phyloP scores from a whole-genome alignment of 108 stramenopile species.

The Ochromonas danica region DNA sequence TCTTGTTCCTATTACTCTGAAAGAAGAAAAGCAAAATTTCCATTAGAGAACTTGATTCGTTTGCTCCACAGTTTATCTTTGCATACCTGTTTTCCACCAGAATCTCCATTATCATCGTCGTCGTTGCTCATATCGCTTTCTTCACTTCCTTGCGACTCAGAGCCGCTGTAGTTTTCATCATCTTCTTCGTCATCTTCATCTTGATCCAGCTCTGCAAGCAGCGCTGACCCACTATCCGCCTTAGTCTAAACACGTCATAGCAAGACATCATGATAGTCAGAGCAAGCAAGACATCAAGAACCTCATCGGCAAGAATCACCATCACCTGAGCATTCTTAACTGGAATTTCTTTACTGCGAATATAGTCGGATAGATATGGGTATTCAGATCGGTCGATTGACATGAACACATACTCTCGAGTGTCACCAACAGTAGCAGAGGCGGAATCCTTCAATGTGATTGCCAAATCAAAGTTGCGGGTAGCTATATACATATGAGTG shows the following conservation, averaged over 20 bases:
- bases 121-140: background rate
- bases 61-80: background rate
- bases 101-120: constrained; percentile 35
- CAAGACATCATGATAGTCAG: constrained; percentile 41
- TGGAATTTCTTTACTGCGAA: background rate
- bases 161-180: constrained; percentile 53
- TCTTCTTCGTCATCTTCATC: constrained; percentile 40
- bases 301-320: background rate
- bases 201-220: constrained; percentile 39
- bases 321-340: constrained; percentile 5
- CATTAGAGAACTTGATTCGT: too few relatives aligned
- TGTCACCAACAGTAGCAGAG: constrained; percentile 1
- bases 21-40: too few relatives aligned
- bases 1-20: too few relatives aligned
- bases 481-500: constrained; percentile 69
- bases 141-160: constrained; percentile 36
- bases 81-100: background rate
- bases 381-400: constrained; percentile 7
- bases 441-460: constrained; percentile 62
- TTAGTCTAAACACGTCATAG: constrained; percentile 72
- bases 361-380: background rate
- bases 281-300: constrained; percentile 29
- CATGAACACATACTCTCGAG: constrained; percentile 55
- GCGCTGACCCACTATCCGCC: constrained; percentile 65
- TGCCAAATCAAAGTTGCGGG: constrained; percentile 86